Conservation (phyloP, 2,329 filamentous ascomycete species). For the Chaetomiaceae sp. region DNA sequence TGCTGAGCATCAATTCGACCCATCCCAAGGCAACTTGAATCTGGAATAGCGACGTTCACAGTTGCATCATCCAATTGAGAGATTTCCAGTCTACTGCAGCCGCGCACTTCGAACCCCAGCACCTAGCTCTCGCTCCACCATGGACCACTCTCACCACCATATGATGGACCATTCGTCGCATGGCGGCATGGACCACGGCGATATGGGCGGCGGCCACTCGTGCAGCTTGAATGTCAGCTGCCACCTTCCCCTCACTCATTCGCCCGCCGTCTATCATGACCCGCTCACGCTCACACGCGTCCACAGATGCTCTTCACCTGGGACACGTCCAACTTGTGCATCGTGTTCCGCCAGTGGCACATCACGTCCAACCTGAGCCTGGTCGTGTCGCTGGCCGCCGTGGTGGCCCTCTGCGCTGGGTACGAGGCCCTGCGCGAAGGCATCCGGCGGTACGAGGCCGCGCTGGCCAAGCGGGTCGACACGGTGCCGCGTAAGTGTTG, state of each 20-base stretch:
- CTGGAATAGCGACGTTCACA: too few species aligned
- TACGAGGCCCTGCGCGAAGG: conserved; percentile 83
- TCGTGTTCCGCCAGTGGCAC: conserved; percentile 90
- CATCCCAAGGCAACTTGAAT: too few species aligned
- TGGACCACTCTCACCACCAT: conserved; percentile 36
- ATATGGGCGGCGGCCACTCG: conserved; percentile 46
- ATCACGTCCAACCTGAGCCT: conserved; percentile 68
- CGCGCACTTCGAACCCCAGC: too few species aligned
- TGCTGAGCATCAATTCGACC: too few species aligned
- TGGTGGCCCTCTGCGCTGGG: conserved; percentile 78
- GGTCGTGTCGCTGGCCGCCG: conserved; percentile 72
- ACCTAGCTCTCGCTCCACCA: too few species aligned
- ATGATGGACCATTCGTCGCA: conserved; percentile 40
- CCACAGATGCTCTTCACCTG: conserved; percentile 97
- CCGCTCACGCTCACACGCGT: neutral
- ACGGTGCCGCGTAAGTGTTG: conserved; percentile 46
- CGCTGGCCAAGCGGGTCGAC: conserved; percentile 42
- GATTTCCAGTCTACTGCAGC: too few species aligned
- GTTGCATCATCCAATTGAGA: too few species aligned
- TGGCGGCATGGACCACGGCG: conserved; percentile 45
- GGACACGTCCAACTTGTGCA: conserved; percentile 89
- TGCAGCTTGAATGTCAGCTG: conserved; percentile 84
- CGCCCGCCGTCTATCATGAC: neutral
- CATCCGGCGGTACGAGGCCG: conserved; percentile 69
- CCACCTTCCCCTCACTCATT: neutral